Evolutionary conservation across 257 asterid species (phyloP).

Genomic region (Ehretia macrophylla): DNA sequence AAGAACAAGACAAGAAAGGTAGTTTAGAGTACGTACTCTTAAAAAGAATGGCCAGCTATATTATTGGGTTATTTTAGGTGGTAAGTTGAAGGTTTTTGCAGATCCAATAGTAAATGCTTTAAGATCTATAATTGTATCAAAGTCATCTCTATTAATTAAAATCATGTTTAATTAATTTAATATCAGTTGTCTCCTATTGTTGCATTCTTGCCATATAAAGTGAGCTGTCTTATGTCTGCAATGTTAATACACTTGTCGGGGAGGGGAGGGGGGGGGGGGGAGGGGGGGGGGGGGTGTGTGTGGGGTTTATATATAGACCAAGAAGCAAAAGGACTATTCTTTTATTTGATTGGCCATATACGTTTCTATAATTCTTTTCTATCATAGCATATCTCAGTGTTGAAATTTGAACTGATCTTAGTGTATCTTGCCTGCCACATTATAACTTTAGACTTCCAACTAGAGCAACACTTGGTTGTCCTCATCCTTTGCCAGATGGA

Average conservation of each 20-base stretch:
- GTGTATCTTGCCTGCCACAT: conserved; percentile 11
- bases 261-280: too few species aligned
- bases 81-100: not conserved
- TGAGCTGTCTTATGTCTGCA: conserved; percentile 33
- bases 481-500: conserved; percentile 11
- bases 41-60: conserved; percentile 19
- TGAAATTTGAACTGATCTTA: conserved; percentile 6
- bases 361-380: not conserved
- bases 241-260: conserved; percentile 31
- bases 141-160: not conserved
- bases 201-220: conserved; percentile 21
- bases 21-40: not conserved
- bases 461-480: not conserved
- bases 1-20: conserved; percentile 13
- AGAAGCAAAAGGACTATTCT: conserved; percentile 15
- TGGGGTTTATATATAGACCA: conserved; percentile 17
- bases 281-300: too few species aligned
- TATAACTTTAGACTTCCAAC: conserved; percentile 7
- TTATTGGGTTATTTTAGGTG: not conserved
- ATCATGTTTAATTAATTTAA: conserved; percentile 3
- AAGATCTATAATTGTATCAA: conserved; percentile 12
- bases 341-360: conserved; percentile 9
- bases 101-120: conserved; percentile 18
- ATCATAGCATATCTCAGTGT: conserved; percentile 2
- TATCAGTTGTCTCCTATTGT: conserved; percentile 20